Base-by-base conservation (phyloP, 2,329 filamentous ascomycete genomes). In the Aspergillus luchuensis region DNA sequence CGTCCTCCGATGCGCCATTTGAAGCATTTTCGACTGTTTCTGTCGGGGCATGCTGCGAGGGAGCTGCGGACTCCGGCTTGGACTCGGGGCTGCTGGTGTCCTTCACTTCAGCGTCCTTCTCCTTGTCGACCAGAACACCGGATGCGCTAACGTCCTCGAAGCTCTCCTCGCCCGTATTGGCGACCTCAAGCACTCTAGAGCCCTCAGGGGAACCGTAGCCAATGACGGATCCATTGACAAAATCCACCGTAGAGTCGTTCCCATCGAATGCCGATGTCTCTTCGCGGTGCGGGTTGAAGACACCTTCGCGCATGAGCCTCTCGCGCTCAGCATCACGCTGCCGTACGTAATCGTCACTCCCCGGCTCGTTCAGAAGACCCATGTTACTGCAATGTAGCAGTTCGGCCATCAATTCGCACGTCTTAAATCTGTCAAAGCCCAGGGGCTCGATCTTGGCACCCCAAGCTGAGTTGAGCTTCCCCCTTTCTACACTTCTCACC, bases 331-430 rank as follows among this genome's bases (percentile, higher is more conserved):
- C 79, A 71, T 99, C 93, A 62, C 95, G 86, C 45, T 87, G 83
- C 62, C 85, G 87, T 61, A 98, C 92, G 65, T 97, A 87, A 66
- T 92, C 89, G 73, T 99, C 93, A 10, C 92, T 93, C 33, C 94
- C 95, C 8, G 87, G 82, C 74, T 98, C 93, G 72, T 99, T 99
- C 66, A 99, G 81, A 38, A 99, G 81, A 5, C 91, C 93, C 95
- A 99, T 99, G 74, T 99, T 99, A 75, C 94, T 98, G 78, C 95
- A 99, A 76, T 99, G 95, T 41, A 99, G 80, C 48, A 99, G 82
- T 77, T 99, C 95, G 1, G 95, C 95, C 95, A 99, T 98, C 61
- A 99, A 83, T 78, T 99, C 95, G 76, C 95, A 99, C 0, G 95
- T 98, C 82, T 99, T 99, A 82, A 99, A 99, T 19, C 95, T 86